These are phyloP conservation scores for Macrocystidia cucumis DNA, from an alignment of 1,284 basidiomycete genomes.

Conservation along the genomic window DNA sequence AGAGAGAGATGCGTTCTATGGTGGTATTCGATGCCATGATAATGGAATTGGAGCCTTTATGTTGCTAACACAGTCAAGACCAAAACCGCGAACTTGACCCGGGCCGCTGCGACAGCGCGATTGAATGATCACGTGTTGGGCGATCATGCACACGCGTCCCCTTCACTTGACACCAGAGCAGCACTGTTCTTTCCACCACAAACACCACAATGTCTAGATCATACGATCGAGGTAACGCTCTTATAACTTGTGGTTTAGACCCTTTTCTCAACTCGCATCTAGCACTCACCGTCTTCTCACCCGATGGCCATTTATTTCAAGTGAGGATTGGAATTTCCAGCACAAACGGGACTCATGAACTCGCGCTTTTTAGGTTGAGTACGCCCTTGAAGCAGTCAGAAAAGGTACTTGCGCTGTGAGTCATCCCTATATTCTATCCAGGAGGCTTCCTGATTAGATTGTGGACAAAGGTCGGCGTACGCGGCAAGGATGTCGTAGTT, in stretches of 20 bases:
- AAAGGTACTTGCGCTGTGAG: constrained; percentile 96
- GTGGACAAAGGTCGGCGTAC: constrained; percentile 77
- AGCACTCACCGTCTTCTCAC: constrained; percentile 94
- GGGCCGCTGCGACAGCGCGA: too few species aligned
- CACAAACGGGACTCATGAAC: constrained; percentile 6
- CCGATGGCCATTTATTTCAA: constrained; percentile 92
- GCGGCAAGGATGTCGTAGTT: constrained; percentile 92
- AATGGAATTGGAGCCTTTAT: too few species aligned
- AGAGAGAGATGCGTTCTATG: too few species aligned
- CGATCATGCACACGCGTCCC: constrained; percentile 54
- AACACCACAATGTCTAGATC: constrained; percentile 57
- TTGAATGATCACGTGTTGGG: too few species aligned
- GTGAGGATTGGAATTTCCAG: constrained; percentile 28
- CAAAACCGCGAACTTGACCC: too few species aligned
- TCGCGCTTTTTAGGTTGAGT: constrained; percentile 74
- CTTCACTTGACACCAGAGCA: too few species aligned
- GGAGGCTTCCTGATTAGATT: background rate
- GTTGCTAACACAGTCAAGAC: too few species aligned
- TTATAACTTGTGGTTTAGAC: background rate
- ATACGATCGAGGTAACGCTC: constrained; percentile 66
- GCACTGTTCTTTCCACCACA: constrained; percentile 8
- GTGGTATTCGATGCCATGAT: too few species aligned
- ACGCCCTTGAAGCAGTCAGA: constrained; percentile 93
- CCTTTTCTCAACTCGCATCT: background rate
- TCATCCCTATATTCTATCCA: constrained; percentile 10